Evolutionary conservation across 208 protist species (phyloP).

Genomic region (Kentomonas sorsogonicus): DNA sequence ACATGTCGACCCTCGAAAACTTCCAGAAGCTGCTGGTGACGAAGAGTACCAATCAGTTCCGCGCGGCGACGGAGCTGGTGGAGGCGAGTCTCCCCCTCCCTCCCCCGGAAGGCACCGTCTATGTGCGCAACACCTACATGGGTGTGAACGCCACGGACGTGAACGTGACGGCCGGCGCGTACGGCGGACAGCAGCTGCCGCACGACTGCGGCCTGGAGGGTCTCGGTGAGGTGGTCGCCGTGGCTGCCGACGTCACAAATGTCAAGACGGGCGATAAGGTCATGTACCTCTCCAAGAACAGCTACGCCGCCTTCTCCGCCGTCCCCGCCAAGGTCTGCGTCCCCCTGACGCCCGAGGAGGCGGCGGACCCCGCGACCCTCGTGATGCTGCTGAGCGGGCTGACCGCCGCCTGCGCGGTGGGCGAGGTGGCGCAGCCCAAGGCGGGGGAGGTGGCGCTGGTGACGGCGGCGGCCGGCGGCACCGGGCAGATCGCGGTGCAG

Average conservation of each 20-base stretch:
- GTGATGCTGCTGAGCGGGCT: conserved; percentile 25
- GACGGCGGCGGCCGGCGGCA: conserved; percentile 56
- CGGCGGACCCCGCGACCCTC: conserved; percentile 25
- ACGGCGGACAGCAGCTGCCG: conserved; percentile 32
- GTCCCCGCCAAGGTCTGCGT: conserved; percentile 15
- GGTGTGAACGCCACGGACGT: conserved; percentile 78
- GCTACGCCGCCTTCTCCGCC: conserved; percentile 34
- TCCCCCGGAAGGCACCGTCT: conserved; percentile 29
- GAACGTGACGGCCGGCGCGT: conserved; percentile 56
- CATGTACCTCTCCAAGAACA: too few relatives aligned
- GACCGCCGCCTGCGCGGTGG: conserved; percentile 30
- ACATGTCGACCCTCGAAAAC: background rate
- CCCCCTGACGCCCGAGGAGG: conserved; percentile 14
- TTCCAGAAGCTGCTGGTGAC: conserved; percentile 28
- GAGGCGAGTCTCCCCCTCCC: too few relatives aligned
- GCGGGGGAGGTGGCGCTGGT: conserved; percentile 42
- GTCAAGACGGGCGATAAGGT: conserved; percentile 37
- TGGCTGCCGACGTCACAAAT: conserved; percentile 34
- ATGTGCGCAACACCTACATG: conserved; percentile 42
- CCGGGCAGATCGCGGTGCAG: conserved; percentile 52
- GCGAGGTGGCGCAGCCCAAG: conserved; percentile 22
- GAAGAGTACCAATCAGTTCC: conserved; percentile 24
- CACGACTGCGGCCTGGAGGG: conserved; percentile 80
- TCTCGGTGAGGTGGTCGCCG: conserved; percentile 44
- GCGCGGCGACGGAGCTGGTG: conserved; percentile 23